Base-by-base conservation (phyloP, 352 stramenopile species). In the Globisporangium orthogonon region DNA sequence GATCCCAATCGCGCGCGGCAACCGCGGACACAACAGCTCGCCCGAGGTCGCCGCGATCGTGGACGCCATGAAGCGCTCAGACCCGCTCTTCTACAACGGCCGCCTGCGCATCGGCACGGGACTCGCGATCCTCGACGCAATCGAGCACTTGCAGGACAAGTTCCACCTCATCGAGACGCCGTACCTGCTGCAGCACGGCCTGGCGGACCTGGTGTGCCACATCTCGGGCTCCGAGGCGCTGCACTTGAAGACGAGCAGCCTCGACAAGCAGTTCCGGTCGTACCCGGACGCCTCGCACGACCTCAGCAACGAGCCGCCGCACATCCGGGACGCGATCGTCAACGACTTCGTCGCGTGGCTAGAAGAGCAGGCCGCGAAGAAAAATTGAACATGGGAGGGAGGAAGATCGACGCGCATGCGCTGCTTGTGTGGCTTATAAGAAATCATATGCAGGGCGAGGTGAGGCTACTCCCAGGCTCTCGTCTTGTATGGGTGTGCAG, bases 101-200 rank as follows among this genome's bases (percentile, higher is more conserved):
- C 71, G 77, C 14, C 70, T 93, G 63, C 78, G 80, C 41, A 74
- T 93, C 51, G 83, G 83, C 57, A 91, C 80, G 23, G 83, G 78
- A 0, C 60, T 89, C 43, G 80, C 80, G n/a, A 66, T 93, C 33
- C 60, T 91, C 43, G 70, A 91, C 58, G 75, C 76, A 5, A 76
- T 89, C 49, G 60, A 62, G 46, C 68, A 54, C 46, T 70, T 93
- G 33, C 76, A 84, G 23, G 67, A 75, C 60, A 76, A 86, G 58
- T 58, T 83, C 29, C 64, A 82, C 28, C 55, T 69, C 23, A 87
- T 91, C 48, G 75, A 86, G 50, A 77, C 71, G 58, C 76, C 83
- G n/a, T 91, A 89, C 58, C 58, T 89, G 58, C 78, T 93, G 37
- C 78, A 91, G 53, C 83, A 93, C 48, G 83, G 83, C 29, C 73